A percentile compares a stretch with the other conserved stretches of the same genome.
phyloP scores from a whole-genome alignment of 768 basidiomycete genomes.

The Lactifluus echinatus region DNA sequence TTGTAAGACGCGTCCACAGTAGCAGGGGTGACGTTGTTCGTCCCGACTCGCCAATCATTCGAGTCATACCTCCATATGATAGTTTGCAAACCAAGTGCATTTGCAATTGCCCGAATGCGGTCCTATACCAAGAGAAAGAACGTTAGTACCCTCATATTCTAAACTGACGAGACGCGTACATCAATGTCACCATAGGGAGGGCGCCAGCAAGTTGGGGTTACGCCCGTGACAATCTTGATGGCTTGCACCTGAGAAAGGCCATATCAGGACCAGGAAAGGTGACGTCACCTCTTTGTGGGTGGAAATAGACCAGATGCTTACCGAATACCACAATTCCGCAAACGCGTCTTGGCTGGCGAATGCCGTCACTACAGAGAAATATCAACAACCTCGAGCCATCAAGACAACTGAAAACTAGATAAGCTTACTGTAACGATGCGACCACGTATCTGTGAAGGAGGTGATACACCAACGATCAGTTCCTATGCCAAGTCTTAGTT shows the following conservation, averaged over 20 bases:
- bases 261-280: background rate
- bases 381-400: background rate
- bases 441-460: constrained; percentile 35
- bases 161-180: background rate
- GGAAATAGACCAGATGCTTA: constrained; percentile 23
- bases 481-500: too few relatives aligned
- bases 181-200: constrained; percentile 66
- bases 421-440: constrained; percentile 37
- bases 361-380: constrained; percentile 38
- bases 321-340: constrained; percentile 69
- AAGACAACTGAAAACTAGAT: too few relatives aligned
- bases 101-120: constrained; percentile 63
- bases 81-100: constrained; percentile 58
- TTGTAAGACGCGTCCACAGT: constrained; percentile 10
- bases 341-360: constrained; percentile 58
- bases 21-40: background rate
- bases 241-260: constrained; percentile 34
- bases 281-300: too few relatives aligned
- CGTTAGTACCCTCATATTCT: background rate
- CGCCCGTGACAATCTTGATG: constrained; percentile 45
- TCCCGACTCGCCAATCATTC: constrained; percentile 51
- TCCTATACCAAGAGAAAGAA: constrained; percentile 26
- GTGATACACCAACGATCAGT: background rate
- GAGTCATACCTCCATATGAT: constrained; percentile 68
- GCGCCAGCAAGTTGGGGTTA: constrained; percentile 52